Percentiles rank a stretch among this genome's conserved stretches.
Evolutionary conservation across 805 yeast species (phyloP).

Genomic region (Debaryomyces castellii): DNA sequence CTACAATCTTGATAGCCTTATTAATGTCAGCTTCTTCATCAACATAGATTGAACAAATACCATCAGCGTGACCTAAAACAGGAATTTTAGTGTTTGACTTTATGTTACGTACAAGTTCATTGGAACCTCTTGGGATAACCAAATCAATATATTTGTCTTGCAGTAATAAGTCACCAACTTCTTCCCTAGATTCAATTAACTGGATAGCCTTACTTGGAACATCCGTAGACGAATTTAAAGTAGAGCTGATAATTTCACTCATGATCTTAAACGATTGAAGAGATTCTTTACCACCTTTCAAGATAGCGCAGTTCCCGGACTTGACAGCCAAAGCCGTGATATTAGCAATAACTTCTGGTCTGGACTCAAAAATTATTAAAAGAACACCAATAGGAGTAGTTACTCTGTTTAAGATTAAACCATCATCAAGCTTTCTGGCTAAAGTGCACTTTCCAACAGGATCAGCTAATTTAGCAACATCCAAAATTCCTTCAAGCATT

Average conservation of each 20-base stretch:
- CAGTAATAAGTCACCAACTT: slow-evolving; percentile 76
- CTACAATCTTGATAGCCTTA: slow-evolving; percentile 72
- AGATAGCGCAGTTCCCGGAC: slow-evolving; percentile 94
- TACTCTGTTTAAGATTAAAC: slow-evolving; percentile 76
- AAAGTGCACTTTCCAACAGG: slow-evolving; percentile 89
- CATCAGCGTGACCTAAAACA: slow-evolving; percentile 98
- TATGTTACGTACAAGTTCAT: slow-evolving; percentile 82
- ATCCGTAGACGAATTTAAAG: slow-evolving; percentile 56
- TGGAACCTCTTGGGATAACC: slow-evolving; percentile 98
- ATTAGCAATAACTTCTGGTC: slow-evolving; percentile 98
- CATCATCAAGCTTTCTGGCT: slow-evolving; percentile 85
- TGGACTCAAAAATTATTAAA: slow-evolving; percentile 87
- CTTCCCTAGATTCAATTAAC: slow-evolving; percentile 84
- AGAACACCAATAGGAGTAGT: slow-evolving; percentile 95
- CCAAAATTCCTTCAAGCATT: slow-evolving; percentile 92
- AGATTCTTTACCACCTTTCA: slow-evolving; percentile 97
- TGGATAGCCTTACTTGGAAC: slow-evolving; percentile 85
- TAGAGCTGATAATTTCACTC: slow-evolving; percentile 65
- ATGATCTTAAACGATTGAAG: slow-evolving; percentile 78
- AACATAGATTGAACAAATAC: slow-evolving; percentile 86
- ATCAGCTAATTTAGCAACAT: slow-evolving; percentile 85
- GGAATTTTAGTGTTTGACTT: slow-evolving; percentile 91
- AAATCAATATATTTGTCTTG: slow-evolving; percentile 91
- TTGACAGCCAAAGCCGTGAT: slow-evolving; percentile 94
- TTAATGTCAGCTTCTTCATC: slow-evolving; percentile 74